A percentile compares a stretch with the other conserved stretches of the same genome.
Evolutionary conservation across 495 filamentous ascomycete species (phyloP).

Genomic region (Hyphodiscus hymeniophilus): DNA sequence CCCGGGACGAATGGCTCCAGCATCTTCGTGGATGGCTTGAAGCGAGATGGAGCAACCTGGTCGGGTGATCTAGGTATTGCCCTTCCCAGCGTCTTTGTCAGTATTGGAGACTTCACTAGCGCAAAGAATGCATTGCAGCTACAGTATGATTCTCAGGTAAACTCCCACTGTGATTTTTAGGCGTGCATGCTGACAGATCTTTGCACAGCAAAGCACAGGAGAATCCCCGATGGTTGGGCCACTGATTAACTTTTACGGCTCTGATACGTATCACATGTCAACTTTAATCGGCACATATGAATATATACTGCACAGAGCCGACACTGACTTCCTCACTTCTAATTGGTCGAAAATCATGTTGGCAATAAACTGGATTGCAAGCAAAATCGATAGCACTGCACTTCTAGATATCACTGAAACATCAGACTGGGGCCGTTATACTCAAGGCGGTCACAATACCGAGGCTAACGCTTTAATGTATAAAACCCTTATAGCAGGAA

Average conservation of each 20-base stretch:
- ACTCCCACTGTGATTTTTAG: not conserved
- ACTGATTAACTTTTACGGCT: slow-evolving; percentile 44
- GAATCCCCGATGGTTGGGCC: slow-evolving; percentile 38
- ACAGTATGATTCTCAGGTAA: slow-evolving; percentile 41
- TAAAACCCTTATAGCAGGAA: slow-evolving; percentile 40
- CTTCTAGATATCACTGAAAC: slow-evolving; percentile 48
- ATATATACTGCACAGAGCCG: slow-evolving; percentile 50
- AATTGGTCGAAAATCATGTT: slow-evolving; percentile 43
- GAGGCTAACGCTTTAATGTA: slow-evolving; percentile 54
- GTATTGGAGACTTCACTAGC: slow-evolving; percentile 50
- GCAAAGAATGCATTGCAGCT: slow-evolving; percentile 52
- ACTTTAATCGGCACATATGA: slow-evolving; percentile 56
- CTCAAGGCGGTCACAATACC: slow-evolving; percentile 42
- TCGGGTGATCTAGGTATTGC: slow-evolving; percentile 54
- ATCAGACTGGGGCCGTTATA: slow-evolving; percentile 52
- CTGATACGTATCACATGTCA: slow-evolving; percentile 59
- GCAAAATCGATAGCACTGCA: slow-evolving; percentile 41
- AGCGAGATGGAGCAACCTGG: slow-evolving; percentile 51
- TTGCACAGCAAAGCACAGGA: slow-evolving; percentile 8
- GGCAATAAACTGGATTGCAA: slow-evolving; percentile 47
- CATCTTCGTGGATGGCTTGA: slow-evolving; percentile 44
- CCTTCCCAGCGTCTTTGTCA: slow-evolving; percentile 47
- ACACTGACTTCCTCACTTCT: slow-evolving; percentile 37
- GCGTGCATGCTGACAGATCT: not conserved
- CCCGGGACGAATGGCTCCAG: slow-evolving; percentile 34